Conservation (phyloP, 2,329 filamentous ascomycete genomes). For the Whalleya microplaca region DNA sequence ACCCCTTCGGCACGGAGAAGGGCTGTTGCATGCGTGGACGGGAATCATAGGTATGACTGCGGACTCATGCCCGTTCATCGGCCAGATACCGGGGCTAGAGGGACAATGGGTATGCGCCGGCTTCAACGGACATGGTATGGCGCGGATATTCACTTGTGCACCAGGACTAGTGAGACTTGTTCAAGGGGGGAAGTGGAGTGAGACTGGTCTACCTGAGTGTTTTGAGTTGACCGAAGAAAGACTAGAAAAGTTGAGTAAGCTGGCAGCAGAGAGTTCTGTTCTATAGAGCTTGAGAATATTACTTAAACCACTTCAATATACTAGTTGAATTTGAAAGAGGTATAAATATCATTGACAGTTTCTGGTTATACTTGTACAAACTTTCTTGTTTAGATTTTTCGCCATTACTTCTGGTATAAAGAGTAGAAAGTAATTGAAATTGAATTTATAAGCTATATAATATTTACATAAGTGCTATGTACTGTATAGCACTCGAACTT, state of each 20-base stretch:
- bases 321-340: background rate
- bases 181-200: constrained; percentile 41
- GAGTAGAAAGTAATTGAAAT: too few species aligned
- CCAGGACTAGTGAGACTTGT: constrained; percentile 48
- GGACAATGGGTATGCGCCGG: constrained; percentile 55
- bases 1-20: constrained; percentile 43
- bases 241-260: constrained; percentile 18
- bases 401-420: too few species aligned
- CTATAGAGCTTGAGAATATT: background rate
- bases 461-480: too few species aligned
- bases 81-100: constrained; percentile 42
- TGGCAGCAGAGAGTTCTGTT: background rate
- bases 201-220: constrained; percentile 40
- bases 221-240: constrained; percentile 39
- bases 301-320: background rate
- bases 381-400: too few species aligned
- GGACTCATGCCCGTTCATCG: constrained; percentile 52
- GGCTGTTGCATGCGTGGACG: constrained; percentile 49
- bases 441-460: too few species aligned
- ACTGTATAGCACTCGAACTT: too few species aligned
- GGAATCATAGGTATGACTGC: constrained; percentile 52
- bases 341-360: too few species aligned
- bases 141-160: constrained; percentile 50
- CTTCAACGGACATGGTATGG: constrained; percentile 54
- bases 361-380: too few species aligned